Base-by-base conservation (phyloP, 2,329 filamentous ascomycete species). In the Fusarium irregulare region DNA sequence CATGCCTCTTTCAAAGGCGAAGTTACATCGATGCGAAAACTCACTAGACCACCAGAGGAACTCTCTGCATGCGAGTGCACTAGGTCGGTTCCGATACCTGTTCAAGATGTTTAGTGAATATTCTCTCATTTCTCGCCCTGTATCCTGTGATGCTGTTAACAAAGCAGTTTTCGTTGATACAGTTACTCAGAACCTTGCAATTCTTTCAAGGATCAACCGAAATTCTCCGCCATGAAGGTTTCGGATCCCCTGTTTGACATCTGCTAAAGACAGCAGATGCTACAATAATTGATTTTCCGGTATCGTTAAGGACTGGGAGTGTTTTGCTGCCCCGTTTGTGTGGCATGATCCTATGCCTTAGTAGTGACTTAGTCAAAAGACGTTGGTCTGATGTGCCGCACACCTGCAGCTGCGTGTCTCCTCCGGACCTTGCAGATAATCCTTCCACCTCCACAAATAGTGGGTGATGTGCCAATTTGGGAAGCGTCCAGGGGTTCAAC, bases 271-370 rank as follows among this genome's bases (percentile, higher is more conserved):
- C 32, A 21, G n/a, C 7, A 34, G 28, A 41, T 30, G 21, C 50
- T 18, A 30, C 42, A n/a, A 30, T 55, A 34, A 48, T 44, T 54
- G 20, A 41, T 49, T 32, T 49, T 55, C 23, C 28, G 30, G 25
- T 49, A 40, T 49, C 34, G 34, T 25, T 49, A 66, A 55, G 45
- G 37, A 34, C 62, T 28, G 14, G 56, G 62, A 32, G 34, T 23
- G 6, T 21, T 20, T 60, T 46, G 41, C 41, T 20, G 56, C 32
- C 49, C 25, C 49, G 20, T 27, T 34, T 53, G 55, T 41, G 54
- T 71, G 67, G 64, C 49, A 70, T 70, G 67, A 70, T 68, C 21
- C 46, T 47, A 48, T 40, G 12, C 20, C 42, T 32, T 28, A 51
- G 49, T 41, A 51, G 34, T 51, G 23, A 27, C 11, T 27, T 51